Conservation (phyloP, 1,284 basidiomycete species). For the Marasmius oreades region DNA sequence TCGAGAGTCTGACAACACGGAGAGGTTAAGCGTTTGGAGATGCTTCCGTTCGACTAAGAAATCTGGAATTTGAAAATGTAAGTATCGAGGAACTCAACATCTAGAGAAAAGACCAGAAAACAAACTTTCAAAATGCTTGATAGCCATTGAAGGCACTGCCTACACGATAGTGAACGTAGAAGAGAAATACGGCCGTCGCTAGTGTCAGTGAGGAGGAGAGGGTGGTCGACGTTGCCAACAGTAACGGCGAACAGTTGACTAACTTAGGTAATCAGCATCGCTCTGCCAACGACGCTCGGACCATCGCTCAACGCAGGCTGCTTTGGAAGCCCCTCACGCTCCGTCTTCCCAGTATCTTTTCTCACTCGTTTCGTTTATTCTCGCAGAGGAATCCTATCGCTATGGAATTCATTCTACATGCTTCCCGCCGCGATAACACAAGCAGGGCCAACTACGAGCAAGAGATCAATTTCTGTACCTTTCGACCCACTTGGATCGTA, state of each 20-base stretch:
- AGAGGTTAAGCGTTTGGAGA: conserved; percentile 78
- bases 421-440: too few relatives aligned
- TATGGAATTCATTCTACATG: too few relatives aligned
- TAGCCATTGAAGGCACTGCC: conserved; percentile 30
- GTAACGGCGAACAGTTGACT: neutral
- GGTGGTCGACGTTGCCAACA: conserved; percentile 15
- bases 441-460: too few relatives aligned
- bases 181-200: neutral
- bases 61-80: conserved; percentile 40
- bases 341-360: neutral
- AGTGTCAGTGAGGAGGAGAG: too few relatives aligned
- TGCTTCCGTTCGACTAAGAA: conserved; percentile 88
- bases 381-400: too few relatives aligned
- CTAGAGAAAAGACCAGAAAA: neutral
- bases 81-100: neutral
- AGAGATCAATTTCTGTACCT: too few relatives aligned
- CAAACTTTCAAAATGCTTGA: conserved; percentile 40
- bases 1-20: conserved; percentile 85
- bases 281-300: neutral
- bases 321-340: neutral
- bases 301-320: neutral
- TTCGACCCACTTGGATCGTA: too few relatives aligned
- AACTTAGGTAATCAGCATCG: neutral
- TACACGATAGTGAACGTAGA: conserved; percentile 4
- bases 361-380: too few relatives aligned